Percentiles rank a stretch among this genome's conserved stretches.
Conservation (phyloP, 169 alveolate genomes). For the Perkinsus olseni region DNA sequence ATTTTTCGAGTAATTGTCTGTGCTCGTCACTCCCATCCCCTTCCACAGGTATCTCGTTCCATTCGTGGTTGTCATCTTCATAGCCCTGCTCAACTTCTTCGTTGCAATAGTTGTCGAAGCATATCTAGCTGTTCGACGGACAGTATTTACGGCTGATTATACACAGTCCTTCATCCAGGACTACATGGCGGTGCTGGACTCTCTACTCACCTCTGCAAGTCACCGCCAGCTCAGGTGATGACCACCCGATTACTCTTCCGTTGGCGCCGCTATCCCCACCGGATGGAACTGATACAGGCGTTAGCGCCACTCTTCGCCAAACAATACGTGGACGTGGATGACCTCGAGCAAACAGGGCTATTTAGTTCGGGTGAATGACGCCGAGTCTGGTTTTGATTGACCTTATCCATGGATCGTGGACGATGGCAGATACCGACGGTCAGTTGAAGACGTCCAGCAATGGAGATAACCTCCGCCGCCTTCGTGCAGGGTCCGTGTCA, state of each 20-base stretch:
- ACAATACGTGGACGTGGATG: neutral
- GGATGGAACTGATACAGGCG: neutral
- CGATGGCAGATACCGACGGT: neutral
- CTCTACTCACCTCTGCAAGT: neutral
- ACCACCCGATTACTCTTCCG: neutral
- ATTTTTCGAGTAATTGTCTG: too few species aligned
- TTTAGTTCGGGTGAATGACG: neutral
- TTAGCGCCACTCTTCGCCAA: neutral
- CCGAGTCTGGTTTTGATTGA: neutral
- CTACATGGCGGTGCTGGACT: neutral
- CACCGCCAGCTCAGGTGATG: neutral
- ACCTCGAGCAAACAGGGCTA: neutral
- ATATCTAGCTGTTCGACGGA: neutral
- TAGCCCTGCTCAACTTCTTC: neutral
- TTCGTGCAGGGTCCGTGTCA: neutral
- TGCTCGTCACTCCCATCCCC: too few species aligned
- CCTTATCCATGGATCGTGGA: neutral
- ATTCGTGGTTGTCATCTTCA: neutral
- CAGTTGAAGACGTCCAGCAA: neutral
- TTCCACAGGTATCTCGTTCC: neutral
- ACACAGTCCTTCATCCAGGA: neutral
- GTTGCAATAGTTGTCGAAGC: neutral
- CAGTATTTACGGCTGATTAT: neutral
- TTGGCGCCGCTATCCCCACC: neutral
- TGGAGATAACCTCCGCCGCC: neutral